phyloP scores from a whole-genome alignment of 2,329 filamentous ascomycete genomes.

The Alternaria incomplexa region DNA sequence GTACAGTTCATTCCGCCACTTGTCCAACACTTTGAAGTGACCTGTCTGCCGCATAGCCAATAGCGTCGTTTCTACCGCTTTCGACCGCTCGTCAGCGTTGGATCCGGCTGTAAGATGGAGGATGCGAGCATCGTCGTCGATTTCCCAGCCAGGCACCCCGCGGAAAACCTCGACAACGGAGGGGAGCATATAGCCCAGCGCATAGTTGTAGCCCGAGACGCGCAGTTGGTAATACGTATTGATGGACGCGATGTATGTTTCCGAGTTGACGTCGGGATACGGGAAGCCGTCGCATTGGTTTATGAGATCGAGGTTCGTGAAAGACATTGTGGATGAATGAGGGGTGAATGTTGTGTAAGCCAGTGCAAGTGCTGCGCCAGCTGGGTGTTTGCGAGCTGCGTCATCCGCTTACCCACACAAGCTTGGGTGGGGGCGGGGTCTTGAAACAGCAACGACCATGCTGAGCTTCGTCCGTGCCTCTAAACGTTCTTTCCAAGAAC shows the following conservation, averaged over 20 bases:
- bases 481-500: not conserved
- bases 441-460: slow-evolving; percentile 1
- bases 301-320: slow-evolving; percentile 62
- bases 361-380: not conserved
- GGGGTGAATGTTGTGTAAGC: not conserved
- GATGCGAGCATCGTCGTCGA: slow-evolving; percentile 66
- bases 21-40: slow-evolving; percentile 72
- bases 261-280: slow-evolving; percentile 67
- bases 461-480: not conserved
- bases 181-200: slow-evolving; percentile 65
- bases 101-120: slow-evolving; percentile 67
- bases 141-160: slow-evolving; percentile 64
- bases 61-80: slow-evolving; percentile 63
- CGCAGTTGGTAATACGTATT: slow-evolving; percentile 68
- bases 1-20: slow-evolving; percentile 53
- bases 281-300: slow-evolving; percentile 77
- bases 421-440: slow-evolving; percentile 36
- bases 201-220: slow-evolving; percentile 67
- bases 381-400: slow-evolving; percentile 12
- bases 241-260: slow-evolving; percentile 60
- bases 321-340: slow-evolving; percentile 31
- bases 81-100: slow-evolving; percentile 68
- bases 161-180: slow-evolving; percentile 65
- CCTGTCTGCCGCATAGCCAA: slow-evolving; percentile 71
- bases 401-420: slow-evolving; percentile 10